Evolutionary conservation across 441 rosid species (phyloP), one percentile per base, ranked within the genome.

Genomic region (Raphanus hybrid): DNA sequence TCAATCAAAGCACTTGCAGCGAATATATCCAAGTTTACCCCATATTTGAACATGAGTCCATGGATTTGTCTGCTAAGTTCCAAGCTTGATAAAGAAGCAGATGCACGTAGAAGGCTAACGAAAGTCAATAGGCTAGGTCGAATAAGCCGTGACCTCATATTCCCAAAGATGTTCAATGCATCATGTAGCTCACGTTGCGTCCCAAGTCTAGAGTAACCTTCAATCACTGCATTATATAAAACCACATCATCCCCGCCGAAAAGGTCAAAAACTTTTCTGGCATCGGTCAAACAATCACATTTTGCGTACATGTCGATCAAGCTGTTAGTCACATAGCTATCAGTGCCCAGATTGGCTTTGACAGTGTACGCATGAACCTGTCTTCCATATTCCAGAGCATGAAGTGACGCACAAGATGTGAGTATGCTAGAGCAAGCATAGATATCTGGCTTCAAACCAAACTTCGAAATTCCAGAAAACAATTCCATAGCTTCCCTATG

Each of bases 231-330:
- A 82, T 88, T 92, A 34, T 80, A 92, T 14, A 86, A 87, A 64
- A 92, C 82, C 71, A 84, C 86, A 77, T 84, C 86, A 69, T 57
- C 85, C 74, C 74, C 71, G 48, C 45, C 67, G 77, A 84, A 85
- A 61, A 11, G 14, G 78, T 91, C 84, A 14, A 92, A 89, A 79
- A 85, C 80, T 77, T 75, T 76, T 78, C 92, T 87, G 6, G 91
- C 91, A 76, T 89, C 87, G 8, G 12, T 65, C 80, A 86, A 79
- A 68, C 78, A 84, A 77, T 69, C 74, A 70, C 89, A 92, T 79
- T 90, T 92, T 7, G 88, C 84, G 65, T 92, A 90, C 92, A 90
- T 90, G 81, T 85, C 96, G 59, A 90, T 84, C 81, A 90, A 79
- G 77, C 88, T 87, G 82, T 86, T 92, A 81, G 69, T 75, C 55